Evolutionary conservation across 306 rosid species (phyloP), one percentile per base, ranked within the genome.

Genomic region (Trifolium fragiferum): DNA sequence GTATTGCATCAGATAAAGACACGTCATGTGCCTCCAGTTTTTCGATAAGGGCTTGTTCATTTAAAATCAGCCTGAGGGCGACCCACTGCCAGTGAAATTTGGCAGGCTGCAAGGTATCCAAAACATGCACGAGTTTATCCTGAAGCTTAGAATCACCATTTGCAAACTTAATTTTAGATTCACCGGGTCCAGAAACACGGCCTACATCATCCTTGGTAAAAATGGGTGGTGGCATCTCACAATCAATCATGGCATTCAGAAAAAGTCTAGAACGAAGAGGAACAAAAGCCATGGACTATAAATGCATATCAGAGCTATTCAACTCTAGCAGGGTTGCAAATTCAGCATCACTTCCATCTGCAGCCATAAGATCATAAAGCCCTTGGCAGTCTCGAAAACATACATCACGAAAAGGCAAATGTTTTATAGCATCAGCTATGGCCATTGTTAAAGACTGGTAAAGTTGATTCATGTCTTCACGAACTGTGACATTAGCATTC

Each of bases 61-160:
- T 91, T 83, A 94, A 86, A 73, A 94, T 96, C 73, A 94, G 84
- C 84, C 98, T 89, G 55, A 94, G 96, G 80, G 90, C 91, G 72
- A 94, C 89, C 98, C 98, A 94, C 80, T 94, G 98, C 98, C 98
- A 94, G 74, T 90, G 98, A 60, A 94, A 90, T 82, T 91, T 94
- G 30, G 97, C 98, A 75, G 92, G 95, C 81, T 94, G 97, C 82
- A 94, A 82, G 82, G 85, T 84, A 85, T 94, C 98, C 83, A 91
- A 85, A 74, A 88, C 84, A 78, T 83, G 83, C 19, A 91, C 89
- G 78, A 94, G 86, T 85, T 88, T 90, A 79, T 88, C 97, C 78
- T 81, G 83, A 76, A 90, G 93, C 89, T 90, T 90, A 73, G 86
- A 77, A 74, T 87, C 91, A 7, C 83, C 70, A 61, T 84, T 88